Percentiles rank a stretch among this genome's conserved stretches.
phyloP scores from a whole-genome alignment of 306 rosid species.

The Pachyrhizus erosus region DNA sequence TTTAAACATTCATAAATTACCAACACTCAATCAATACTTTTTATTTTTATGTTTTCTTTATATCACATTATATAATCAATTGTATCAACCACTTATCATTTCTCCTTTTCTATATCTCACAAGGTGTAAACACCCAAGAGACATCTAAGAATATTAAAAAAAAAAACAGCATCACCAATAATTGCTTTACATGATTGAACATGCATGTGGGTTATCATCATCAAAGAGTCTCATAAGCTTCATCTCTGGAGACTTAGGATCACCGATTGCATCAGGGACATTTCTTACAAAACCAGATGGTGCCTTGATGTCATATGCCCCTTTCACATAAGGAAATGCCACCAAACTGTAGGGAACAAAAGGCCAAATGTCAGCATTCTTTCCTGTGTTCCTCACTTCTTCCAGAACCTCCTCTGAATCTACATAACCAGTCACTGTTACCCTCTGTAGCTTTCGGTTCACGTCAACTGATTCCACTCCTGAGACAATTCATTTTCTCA shows the following conservation, averaged over 20 bases:
- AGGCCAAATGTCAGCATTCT: constrained; percentile 73
- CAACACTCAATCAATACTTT: too few relatives aligned
- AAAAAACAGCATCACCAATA: background rate
- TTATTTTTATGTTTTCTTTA: too few relatives aligned
- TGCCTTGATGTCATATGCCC: constrained; percentile 83
- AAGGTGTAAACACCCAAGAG: too few relatives aligned
- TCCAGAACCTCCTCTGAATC: constrained; percentile 66
- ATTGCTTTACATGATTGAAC: constrained; percentile 65
- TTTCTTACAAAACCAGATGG: constrained; percentile 79
- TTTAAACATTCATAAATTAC: too few relatives aligned
- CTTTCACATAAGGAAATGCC: constrained; percentile 65
- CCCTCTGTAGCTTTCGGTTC: constrained; percentile 63
- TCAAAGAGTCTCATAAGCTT: constrained; percentile 63
- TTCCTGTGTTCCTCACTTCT: constrained; percentile 72
- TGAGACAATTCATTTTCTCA: constrained; percentile 25
- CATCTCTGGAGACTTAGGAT: constrained; percentile 67
- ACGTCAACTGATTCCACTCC: constrained; percentile 73
- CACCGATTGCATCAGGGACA: constrained; percentile 56
- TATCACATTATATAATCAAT: too few relatives aligned
- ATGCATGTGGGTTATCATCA: constrained; percentile 82
- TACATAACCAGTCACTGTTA: constrained; percentile 65
- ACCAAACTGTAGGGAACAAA: constrained; percentile 71
- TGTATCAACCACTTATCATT: too few relatives aligned
- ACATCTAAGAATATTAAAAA: too few relatives aligned
- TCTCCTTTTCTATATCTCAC: too few relatives aligned